Base-by-base conservation (phyloP, 1,284 basidiomycete species). In the Rhizoctonia solani region DNA sequence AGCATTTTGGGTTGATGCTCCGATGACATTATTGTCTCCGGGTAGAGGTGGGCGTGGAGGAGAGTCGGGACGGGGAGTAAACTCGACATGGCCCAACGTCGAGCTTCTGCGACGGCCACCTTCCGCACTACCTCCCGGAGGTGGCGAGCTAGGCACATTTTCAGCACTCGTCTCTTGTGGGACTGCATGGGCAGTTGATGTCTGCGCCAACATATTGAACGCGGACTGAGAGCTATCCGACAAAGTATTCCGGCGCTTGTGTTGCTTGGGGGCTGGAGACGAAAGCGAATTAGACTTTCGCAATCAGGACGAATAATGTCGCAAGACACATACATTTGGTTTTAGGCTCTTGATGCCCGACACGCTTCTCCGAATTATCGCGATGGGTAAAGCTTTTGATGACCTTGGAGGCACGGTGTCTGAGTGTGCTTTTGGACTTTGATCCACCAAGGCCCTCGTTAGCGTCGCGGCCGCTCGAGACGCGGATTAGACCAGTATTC, bases 171-270 rank as follows among this genome's bases (percentile, higher is more conserved):
- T 16, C 23, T 49, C 46, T 6, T 6, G 8, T 29, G 56, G 56
- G 30, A 59, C 5, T 6, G 58, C 58, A 41, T 63, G 58, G 6
- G 47, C 58, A 42, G 58, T 63, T n/a, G 58, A 46, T 6, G 58
- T 21, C 47, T 25, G 47, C 5, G 47, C 47, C 47, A 46, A 63
- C 19, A 63, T 63, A 32, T 23, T 41, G 29, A 50, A 63, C 56
- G 23, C 46, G 21, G 58, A 21, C 30, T 44, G 41, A 4, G 58
- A 41, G 30, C 47, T 34, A 41, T 63, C 47, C 3, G 58, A 63
- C 19, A 63, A 34, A n/a, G 58, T 63, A 52, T 63, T 63, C 25
- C 58, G 46, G 23, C 58, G 58, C 54, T 55, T 55, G 34, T 44
- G n/a, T 27, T 4, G 16, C 4, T 11, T 34, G 13, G 25, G 34